Conservation (phyloP, 140 eudicot species). For the Ambrosia hybrid region DNA sequence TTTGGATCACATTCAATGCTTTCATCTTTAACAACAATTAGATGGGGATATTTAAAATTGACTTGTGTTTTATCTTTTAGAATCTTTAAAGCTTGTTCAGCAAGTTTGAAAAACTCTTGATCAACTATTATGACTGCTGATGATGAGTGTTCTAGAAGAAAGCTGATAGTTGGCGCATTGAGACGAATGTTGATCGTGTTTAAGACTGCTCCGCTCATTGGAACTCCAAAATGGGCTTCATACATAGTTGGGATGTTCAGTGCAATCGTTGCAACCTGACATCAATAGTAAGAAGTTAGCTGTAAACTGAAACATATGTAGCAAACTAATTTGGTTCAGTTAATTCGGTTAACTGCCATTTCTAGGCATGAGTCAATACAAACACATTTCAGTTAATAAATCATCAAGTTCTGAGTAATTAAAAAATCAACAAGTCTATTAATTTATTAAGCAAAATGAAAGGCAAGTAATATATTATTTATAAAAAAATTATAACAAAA, state of each 20-base stretch:
- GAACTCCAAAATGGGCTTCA: constrained; percentile 84
- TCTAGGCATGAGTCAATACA: too few relatives aligned
- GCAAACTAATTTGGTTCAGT: too few relatives aligned
- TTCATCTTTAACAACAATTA: constrained; percentile 68
- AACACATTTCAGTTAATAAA: too few relatives aligned
- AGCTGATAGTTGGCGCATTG: constrained; percentile 66
- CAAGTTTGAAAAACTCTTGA: constrained; percentile 62
- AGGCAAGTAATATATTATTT: too few relatives aligned
- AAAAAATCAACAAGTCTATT: too few relatives aligned
- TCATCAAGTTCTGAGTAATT: too few relatives aligned
- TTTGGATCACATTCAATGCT: constrained; percentile 56
- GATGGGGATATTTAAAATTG: constrained; percentile 48
- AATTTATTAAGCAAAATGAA: not conserved
- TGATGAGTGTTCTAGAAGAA: constrained; percentile 69
- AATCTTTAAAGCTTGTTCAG: constrained; percentile 62
- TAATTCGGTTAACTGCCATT: too few relatives aligned
- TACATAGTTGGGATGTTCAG: constrained; percentile 87
- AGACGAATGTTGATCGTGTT: constrained; percentile 77
- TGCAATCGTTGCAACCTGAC: constrained; percentile 85
- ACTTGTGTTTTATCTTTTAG: constrained; percentile 36
- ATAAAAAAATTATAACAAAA: too few relatives aligned
- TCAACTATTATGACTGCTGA: constrained; percentile 70
- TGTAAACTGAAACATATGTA: too few relatives aligned
- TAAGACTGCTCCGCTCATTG: constrained; percentile 90
- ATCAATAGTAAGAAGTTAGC: not conserved